Base-by-base conservation (phyloP, 805 yeast species). In the Yarrowia divulgata region DNA sequence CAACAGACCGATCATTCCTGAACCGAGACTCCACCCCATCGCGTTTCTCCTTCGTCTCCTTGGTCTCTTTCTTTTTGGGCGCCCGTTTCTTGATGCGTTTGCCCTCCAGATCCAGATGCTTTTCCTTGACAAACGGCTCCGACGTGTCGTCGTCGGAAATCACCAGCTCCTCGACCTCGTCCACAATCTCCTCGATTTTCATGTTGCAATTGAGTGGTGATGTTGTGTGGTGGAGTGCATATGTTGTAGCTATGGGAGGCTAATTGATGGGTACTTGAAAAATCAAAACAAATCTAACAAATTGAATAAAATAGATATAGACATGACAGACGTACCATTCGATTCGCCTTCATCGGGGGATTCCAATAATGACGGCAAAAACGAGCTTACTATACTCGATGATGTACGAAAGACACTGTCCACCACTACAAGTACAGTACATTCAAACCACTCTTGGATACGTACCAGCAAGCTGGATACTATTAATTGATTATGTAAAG, bases 141-240 rank as follows among this genome's bases (percentile, higher is more conserved):
- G 57, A 23, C n/a, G 55, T 39, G 57, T 49, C 68, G 57, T 63
- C 68, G 37, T 63, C 68, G 19, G 68, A 63, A 29, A 49, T 39
- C 19, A 14, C 45, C 46, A 48, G 57, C 4, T 48, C 48, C 18
- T 63, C 68, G 2, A 60, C 37, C 35, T 63, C 68, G 48, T 63
- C 57, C 19, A 18, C 32, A 8, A 63, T 48, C 9, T 63, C 68
- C 13, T 63, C 68, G 46, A 63, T 49, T 48, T 35, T 37, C 55
- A 43, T 49, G 10, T 8, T 60, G 52, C 29, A 23, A 23, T 14
- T 3, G 37, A 14, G 12, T 34, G 48, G 16, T 42, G 42, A 42
- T 29, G 32, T 12, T 35, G 16, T 2, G 13, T 52, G 39, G 55
- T 34, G 35, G 54, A 49, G 55, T n/a, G 58, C 42, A 23, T 35